Evolutionary conservation across 2,329 filamentous ascomycete genomes (phyloP), one percentile per base, ranked within the genome.

Genomic region (Xylaria sp.): DNA sequence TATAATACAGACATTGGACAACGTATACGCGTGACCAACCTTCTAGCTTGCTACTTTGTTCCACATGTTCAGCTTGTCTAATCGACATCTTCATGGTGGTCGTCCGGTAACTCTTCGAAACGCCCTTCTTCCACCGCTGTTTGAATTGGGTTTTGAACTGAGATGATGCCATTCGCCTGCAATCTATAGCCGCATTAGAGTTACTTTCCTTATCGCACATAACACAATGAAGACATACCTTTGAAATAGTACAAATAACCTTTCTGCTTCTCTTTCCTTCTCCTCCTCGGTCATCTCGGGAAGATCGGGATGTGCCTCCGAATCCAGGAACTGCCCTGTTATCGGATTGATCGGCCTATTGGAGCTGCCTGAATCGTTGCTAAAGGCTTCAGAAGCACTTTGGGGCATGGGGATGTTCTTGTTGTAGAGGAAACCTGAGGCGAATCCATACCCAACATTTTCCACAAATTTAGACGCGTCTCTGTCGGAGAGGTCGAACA

Each of bases 391-490:
- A 10, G 89, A 81, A 0, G 89, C 87, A 63, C 85, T 89, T 66
- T 89, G 85, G 0, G 94, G 93, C 25, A 97, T 84, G 0, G 90
- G 85, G 13, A 98, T 89, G 63, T 96, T 93, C 70, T 95, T 92
- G 70, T 92, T 91, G 81, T 94, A 91, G 18, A 99, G 83, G 77
- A 96, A 97, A 0, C 96, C 96, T 0, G 94, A 93, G 0, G 96
- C 96, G 76, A 93, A 97, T 0, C 96, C 96, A 77, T 97, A 99
- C 0, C 96, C 96, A 13, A 99, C 93, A 73, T 97, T 97, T 60
- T 92, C 86, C 0, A 98, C 92, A 75, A 97, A 96, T 34, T 85
- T 91, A 18, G 86, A 87, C 0, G 94, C 88, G 74, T 97, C 90
- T 73, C 90, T 92, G 71, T 91, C 91, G 0, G 94, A 97, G 32